Base-by-base conservation (phyloP, 768 basidiomycete genomes). In the Clitopilus passeckerianus region DNA sequence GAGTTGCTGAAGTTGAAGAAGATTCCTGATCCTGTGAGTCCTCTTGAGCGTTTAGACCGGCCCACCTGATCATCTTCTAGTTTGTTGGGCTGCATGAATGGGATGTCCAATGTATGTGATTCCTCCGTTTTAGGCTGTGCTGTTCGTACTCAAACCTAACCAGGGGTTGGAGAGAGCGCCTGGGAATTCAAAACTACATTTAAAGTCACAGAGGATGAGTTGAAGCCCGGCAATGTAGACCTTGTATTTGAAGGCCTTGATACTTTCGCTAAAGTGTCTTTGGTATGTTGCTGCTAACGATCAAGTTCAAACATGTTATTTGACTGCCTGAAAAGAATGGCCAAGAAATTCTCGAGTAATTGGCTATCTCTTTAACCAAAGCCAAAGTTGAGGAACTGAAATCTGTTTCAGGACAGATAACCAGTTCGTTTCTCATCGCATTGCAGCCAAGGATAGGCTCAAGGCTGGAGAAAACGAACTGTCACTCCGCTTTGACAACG, bases 191-290 rank as follows among this genome's bases (percentile, higher is more conserved):
- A 81, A 66, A 87, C 85, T 3, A 74, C 68, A 1, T 88, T 97
- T 67, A 66, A 71, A 5, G 74, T 86, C 18, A 74, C 77, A 1
- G 75, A 79, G 16, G 69, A 70, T 16, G 83, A 86, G 52, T 68
- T 86, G 16, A 62, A 66, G 0, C 69, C 74, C 1, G 63, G 76
- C 2, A 79, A 88, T 57, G 75, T 80, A 30, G 93, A 95, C 68
- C 75, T 98, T 16, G 80, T 95, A 7, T 94, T 96, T 61, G 93
- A 96, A 10, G 95, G 95, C 16, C 72, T 98, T 18, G 95, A 98
- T 67, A 97, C 95, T 0, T 96, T 94, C 68, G 86, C 89, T 1
- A 77, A 75, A n/a, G 79, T 95, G 43, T 71, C 72, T 33, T 71
- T 96, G 60, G 93, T 90, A 64, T 71, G 85, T 73, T 10, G 5